A percentile compares a stretch with the other conserved stretches of the same genome.
These are phyloP conservation scores for Kluyveromyces nonfermentans DNA, from an alignment of 805 yeast genomes.

Conservation along the genomic window DNA sequence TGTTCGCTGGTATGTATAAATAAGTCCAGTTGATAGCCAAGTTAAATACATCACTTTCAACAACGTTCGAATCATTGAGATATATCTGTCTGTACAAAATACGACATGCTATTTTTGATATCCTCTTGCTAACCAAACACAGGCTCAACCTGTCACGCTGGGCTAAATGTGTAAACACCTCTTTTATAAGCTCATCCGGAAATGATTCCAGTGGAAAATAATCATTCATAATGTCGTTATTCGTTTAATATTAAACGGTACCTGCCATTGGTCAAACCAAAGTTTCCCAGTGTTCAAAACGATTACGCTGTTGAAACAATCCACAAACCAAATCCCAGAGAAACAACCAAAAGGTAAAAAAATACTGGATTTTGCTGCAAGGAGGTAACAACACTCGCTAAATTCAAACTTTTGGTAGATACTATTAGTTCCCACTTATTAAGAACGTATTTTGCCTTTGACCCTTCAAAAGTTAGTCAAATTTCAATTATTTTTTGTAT, in stretches of 20 bases:
- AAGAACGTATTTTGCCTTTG: neutral
- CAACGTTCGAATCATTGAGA: conserved; percentile 35
- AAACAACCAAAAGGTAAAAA: too few species aligned
- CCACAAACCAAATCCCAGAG: too few species aligned
- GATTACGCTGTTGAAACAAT: too few species aligned
- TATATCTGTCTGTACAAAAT: conserved; percentile 31
- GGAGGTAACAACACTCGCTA: too few species aligned
- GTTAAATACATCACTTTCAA: conserved; percentile 25
- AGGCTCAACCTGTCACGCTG: conserved; percentile 28
- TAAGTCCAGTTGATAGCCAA: conserved; percentile 35
- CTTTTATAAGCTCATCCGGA: conserved; percentile 25
- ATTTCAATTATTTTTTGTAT: too few species aligned
- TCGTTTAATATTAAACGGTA: neutral
- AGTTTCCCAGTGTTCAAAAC: neutral
- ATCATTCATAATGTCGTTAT: neutral
- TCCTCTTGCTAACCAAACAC: conserved; percentile 21
- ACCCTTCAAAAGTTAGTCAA: neutral
- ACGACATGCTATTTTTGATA: conserved; percentile 25
- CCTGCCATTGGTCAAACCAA: neutral
- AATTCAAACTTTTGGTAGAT: neutral
- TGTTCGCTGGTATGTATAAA: conserved; percentile 21
- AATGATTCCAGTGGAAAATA: conserved; percentile 12
- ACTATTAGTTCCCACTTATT: neutral
- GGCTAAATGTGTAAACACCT: conserved; percentile 28
- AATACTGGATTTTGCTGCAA: too few species aligned